Percentiles rank a stretch among this genome's conserved stretches.
These are phyloP conservation scores for Haematococcus lacustris DNA, from an alignment of 139 green algal genomes.

Conservation along the genomic window DNA sequence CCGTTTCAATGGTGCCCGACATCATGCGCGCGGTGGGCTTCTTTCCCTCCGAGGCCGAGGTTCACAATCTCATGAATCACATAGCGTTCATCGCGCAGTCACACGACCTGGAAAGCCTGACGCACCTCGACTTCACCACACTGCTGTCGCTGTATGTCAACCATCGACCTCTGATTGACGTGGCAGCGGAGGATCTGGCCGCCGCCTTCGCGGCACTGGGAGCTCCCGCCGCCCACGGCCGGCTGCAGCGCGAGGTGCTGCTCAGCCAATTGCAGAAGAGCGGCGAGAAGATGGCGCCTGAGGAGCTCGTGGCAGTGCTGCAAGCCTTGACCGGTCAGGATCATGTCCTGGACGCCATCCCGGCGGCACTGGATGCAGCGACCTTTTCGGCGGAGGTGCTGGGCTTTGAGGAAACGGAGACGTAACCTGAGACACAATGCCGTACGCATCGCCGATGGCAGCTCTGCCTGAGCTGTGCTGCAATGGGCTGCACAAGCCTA, in stretches of 20 bases:
- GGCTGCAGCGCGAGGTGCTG: slow-evolving; percentile 27
- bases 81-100: slow-evolving; percentile 23
- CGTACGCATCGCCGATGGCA: background rate
- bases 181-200: slow-evolving; percentile 34
- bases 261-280: slow-evolving; percentile 29
- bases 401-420: slow-evolving; percentile 40
- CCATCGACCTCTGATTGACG: slow-evolving; percentile 36
- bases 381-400: slow-evolving; percentile 48
- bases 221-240: slow-evolving; percentile 12
- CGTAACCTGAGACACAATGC: background rate
- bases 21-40: slow-evolving; percentile 62
- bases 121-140: slow-evolving; percentile 40
- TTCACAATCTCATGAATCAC: slow-evolving; percentile 34
- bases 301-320: slow-evolving; percentile 41
- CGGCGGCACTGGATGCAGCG: slow-evolving; percentile 25
- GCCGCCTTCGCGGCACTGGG: slow-evolving; percentile 46
- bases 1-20: slow-evolving; percentile 42
- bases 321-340: slow-evolving; percentile 31
- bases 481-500: background rate
- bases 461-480: too few relatives aligned
- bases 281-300: slow-evolving; percentile 41
- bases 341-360: slow-evolving; percentile 27
- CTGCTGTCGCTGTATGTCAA: slow-evolving; percentile 51
- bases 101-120: slow-evolving; percentile 20
- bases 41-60: slow-evolving; percentile 51